phyloP scores from a whole-genome alignment of 1,284 basidiomycete genomes.

The Rhodotorula sp. region DNA sequence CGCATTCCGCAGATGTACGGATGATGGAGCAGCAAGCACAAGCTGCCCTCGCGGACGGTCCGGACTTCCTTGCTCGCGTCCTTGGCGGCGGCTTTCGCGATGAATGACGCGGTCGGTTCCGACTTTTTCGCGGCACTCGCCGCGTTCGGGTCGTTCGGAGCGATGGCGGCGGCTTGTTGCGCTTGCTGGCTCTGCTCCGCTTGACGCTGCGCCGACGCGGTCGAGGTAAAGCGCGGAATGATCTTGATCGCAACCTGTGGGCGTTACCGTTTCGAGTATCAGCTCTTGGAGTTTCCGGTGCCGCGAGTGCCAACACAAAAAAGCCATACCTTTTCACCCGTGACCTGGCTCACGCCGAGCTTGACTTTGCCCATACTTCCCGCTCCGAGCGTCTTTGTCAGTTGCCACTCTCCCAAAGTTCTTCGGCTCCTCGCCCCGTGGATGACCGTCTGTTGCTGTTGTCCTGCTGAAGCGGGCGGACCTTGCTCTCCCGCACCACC shows the following conservation, averaged over 20 bases:
- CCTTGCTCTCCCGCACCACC: constrained; percentile 1
- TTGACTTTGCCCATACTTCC: constrained; percentile 99
- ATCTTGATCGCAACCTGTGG: constrained; percentile 94
- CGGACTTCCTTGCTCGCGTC: constrained; percentile 95
- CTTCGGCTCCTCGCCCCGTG: constrained; percentile 28
- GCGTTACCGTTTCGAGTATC: neutral
- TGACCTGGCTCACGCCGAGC: constrained; percentile 83
- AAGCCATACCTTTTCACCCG: constrained; percentile 80
- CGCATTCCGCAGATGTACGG: constrained; percentile 99
- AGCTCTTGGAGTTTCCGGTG: too few species aligned
- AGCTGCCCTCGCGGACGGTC: constrained; percentile 89
- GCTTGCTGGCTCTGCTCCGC: neutral
- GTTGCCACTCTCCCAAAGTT: constrained; percentile 84
- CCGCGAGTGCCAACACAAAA: constrained; percentile 17
- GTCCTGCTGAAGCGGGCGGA: neutral
- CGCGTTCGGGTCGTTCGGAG: constrained; percentile 51
- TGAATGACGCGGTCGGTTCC: constrained; percentile 52
- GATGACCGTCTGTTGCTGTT: constrained; percentile 7
- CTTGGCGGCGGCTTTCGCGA: constrained; percentile 74
- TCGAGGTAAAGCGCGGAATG: constrained; percentile 74
- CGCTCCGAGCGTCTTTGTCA: constrained; percentile 95
- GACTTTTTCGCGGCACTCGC: constrained; percentile 38
- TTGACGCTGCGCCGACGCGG: constrained; percentile 51
- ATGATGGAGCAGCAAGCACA: constrained; percentile 91
- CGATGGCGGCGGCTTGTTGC: constrained; percentile 39